phyloP scores from a whole-genome alignment of 352 stramenopile species.

The Phytophthora syringae region DNA sequence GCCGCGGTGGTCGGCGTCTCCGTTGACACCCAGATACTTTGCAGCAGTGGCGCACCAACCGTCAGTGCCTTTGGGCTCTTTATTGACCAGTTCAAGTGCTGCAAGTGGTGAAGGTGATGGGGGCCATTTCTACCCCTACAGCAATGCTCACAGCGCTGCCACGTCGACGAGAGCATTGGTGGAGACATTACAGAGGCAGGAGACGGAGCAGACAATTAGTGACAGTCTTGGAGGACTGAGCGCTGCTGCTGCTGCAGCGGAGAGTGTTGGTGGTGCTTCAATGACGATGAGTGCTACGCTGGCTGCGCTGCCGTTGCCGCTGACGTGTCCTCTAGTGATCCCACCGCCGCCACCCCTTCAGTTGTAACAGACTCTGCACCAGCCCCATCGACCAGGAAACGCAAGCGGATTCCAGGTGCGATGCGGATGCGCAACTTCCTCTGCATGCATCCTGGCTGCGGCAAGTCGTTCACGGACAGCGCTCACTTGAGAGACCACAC shows the following conservation, averaged over 20 bases:
- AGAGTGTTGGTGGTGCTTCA: slow-evolving; percentile 1
- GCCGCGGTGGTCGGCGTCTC: slow-evolving; percentile 27
- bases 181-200: slow-evolving; percentile 10
- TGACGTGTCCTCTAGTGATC: slow-evolving; percentile 19
- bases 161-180: slow-evolving; percentile 8
- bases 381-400: slow-evolving; percentile 32
- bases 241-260: slow-evolving; percentile 3
- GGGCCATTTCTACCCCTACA: slow-evolving; percentile 22
- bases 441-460: slow-evolving; percentile 69
- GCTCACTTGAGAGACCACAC: slow-evolving; percentile 73
- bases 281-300: slow-evolving; percentile 22
- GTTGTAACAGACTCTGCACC: slow-evolving; percentile 3
- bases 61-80: slow-evolving; percentile 17
- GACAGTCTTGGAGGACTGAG: slow-evolving; percentile 12
- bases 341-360: slow-evolving; percentile 9
- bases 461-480: slow-evolving; percentile 77
- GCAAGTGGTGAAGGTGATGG: slow-evolving; percentile 3
- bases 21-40: slow-evolving; percentile 37
- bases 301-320: slow-evolving; percentile 12
- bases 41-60: slow-evolving; percentile 20
- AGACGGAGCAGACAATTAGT: slow-evolving; percentile 9
- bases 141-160: slow-evolving; percentile 14
- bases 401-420: slow-evolving; percentile 46
- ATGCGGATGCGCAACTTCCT: slow-evolving; percentile 74
- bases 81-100: slow-evolving; percentile 16